Evolutionary conservation across 129 eudicot species (phyloP).

Genomic region (Centella asiatica): DNA sequence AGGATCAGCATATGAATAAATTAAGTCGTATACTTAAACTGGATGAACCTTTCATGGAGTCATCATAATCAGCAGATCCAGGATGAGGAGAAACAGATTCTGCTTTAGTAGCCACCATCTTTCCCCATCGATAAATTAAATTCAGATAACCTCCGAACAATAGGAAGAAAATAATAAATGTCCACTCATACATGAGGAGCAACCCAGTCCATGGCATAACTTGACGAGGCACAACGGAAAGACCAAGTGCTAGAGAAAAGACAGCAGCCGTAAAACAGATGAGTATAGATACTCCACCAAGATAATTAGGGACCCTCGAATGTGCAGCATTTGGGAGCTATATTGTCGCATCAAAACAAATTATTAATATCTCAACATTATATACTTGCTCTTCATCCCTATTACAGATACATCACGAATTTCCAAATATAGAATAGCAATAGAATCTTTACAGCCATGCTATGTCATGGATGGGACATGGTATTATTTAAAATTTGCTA

Average conservation of each 20-base stretch:
- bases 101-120: slow-evolving; percentile 42
- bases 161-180: slow-evolving; percentile 62
- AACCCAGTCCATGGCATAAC: slow-evolving; percentile 94
- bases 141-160: slow-evolving; percentile 77
- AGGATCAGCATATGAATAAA: neutral
- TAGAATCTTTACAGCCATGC: too few species aligned
- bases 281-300: slow-evolving; percentile 62
- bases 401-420: too few species aligned
- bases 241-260: slow-evolving; percentile 59
- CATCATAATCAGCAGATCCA: slow-evolving; percentile 57
- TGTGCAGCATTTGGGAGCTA: slow-evolving; percentile 51
- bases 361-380: neutral
- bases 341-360: neutral
- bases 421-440: too few species aligned
- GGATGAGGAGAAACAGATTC: slow-evolving; percentile 37
- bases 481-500: neutral
- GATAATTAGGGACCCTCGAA: slow-evolving; percentile 62
- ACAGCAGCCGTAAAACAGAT: slow-evolving; percentile 59
- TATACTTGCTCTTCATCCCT: too few species aligned
- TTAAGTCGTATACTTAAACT: neutral
- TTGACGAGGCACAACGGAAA: slow-evolving; percentile 78
- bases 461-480: too few species aligned
- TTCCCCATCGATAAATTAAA: slow-evolving; percentile 71
- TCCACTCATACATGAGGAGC: slow-evolving; percentile 89
- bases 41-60: slow-evolving; percentile 72